Conservation (phyloP, 2,329 filamentous ascomycete species). For the Sclerotinia trifoliorum region DNA sequence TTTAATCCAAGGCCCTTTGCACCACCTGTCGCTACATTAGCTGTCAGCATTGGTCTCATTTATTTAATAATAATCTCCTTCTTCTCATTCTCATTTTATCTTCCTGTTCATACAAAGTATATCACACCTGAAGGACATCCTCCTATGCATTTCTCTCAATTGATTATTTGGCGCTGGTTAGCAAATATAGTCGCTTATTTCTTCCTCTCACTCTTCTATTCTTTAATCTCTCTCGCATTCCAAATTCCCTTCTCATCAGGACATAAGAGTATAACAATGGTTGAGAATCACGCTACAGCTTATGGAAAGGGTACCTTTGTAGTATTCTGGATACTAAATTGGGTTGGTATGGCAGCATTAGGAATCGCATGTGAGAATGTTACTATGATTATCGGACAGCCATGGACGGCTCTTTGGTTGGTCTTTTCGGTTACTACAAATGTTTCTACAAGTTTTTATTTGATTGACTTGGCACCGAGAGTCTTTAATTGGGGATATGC, state of each 20-base stretch:
- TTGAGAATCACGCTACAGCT: constrained; percentile 49
- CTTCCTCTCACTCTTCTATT: constrained; percentile 62
- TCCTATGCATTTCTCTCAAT: constrained; percentile 56
- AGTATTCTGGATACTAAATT: constrained; percentile 65
- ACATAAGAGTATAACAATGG: constrained; percentile 46
- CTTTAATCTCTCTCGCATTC: constrained; percentile 61
- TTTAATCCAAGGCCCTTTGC: constrained; percentile 60
- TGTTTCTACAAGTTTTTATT: constrained; percentile 59
- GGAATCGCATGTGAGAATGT: constrained; percentile 65
- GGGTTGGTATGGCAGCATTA: constrained; percentile 60
- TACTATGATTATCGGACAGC: constrained; percentile 60
- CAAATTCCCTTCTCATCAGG: constrained; percentile 58
- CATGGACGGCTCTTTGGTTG: constrained; percentile 33
- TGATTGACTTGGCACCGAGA: constrained; percentile 54
- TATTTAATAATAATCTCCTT: constrained; percentile 63
- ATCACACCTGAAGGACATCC: constrained; percentile 54
- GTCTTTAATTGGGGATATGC: constrained; percentile 64
- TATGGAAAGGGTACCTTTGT: constrained; percentile 59
- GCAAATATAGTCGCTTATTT: constrained; percentile 59
- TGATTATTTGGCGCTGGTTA: constrained; percentile 57
- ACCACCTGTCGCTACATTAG: constrained; percentile 54
- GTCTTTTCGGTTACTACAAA: constrained; percentile 51
- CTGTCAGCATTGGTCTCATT: constrained; percentile 62
- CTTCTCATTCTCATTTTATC: constrained; percentile 65
- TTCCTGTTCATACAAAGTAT: constrained; percentile 62